phyloP scores from a whole-genome alignment of 768 basidiomycete genomes.

The Boletus tomentosulus region DNA sequence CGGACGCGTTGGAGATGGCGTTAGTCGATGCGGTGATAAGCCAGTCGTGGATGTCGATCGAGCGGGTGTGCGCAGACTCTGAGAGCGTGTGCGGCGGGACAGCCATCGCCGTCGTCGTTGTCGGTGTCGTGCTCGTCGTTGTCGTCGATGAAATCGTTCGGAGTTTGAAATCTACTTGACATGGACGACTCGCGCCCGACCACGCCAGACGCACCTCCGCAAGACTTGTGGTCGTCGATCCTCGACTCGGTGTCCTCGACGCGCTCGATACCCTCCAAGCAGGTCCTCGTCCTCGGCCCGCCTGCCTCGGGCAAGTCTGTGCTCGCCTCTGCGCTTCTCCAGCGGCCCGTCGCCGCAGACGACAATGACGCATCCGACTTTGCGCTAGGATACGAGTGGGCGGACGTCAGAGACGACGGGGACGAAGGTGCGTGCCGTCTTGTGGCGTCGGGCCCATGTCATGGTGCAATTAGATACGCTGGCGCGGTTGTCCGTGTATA shows the following conservation, averaged over 20 bases:
- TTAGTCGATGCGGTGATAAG: slow-evolving; percentile 63
- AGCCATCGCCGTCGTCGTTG: slow-evolving; percentile 16
- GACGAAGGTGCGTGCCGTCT: slow-evolving; percentile 74
- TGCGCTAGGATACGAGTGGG: slow-evolving; percentile 89
- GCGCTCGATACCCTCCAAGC: slow-evolving; percentile 80
- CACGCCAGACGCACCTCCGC: slow-evolving; percentile 69
- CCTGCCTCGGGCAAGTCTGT: slow-evolving; percentile 76
- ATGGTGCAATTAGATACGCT: slow-evolving; percentile 60
- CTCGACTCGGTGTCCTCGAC: slow-evolving; percentile 82
- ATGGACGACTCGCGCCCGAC: slow-evolving; percentile 51
- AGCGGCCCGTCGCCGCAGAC: slow-evolving; percentile 53
- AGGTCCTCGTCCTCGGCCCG: slow-evolving; percentile 80
- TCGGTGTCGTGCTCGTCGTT: slow-evolving; percentile 5
- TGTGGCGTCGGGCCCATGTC: background rate
- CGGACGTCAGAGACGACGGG: slow-evolving; percentile 85
- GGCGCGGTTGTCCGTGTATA: slow-evolving; percentile 86
- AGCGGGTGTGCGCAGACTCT: slow-evolving; percentile 67
- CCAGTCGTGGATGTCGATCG: slow-evolving; percentile 69
- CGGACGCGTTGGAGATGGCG: slow-evolving; percentile 74
- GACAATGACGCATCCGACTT: slow-evolving; percentile 71
- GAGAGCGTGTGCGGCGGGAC: slow-evolving; percentile 58
- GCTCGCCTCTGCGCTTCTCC: slow-evolving; percentile 65
- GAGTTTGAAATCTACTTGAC: slow-evolving; percentile 22
- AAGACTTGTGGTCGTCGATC: slow-evolving; percentile 91
- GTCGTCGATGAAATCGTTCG: slow-evolving; percentile 11